Evolutionary conservation across 225 moss, liverwort and hornwort genomes (phyloP).

Genomic region (Marchantia paleacea): DNA sequence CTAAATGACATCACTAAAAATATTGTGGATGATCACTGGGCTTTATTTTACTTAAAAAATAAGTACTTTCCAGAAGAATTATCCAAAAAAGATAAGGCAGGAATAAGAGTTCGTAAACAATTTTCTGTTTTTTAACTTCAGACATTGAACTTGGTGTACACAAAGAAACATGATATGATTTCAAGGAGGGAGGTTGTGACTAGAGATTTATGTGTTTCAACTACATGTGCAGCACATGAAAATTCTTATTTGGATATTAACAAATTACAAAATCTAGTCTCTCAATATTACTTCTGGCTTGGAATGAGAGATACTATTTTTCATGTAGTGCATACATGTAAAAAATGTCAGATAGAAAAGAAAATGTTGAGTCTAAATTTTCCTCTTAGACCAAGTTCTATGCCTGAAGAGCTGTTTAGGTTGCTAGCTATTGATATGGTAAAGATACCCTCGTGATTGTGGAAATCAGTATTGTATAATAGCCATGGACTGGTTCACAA

Average conservation of each 20-base stretch:
- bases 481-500: not conserved
- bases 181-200: not conserved
- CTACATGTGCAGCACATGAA: not conserved
- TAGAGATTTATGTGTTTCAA: not conserved
- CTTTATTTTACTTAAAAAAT: too few species aligned
- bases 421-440: not conserved
- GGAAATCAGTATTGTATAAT: not conserved
- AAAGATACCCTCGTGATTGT: not conserved
- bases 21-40: too few species aligned
- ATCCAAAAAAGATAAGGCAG: not conserved
- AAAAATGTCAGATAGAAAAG: too few species aligned
- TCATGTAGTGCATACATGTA: not conserved
- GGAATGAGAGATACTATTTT: not conserved
- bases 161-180: not conserved
- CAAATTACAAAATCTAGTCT: not conserved
- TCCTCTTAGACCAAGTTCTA: not conserved
- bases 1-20: too few species aligned
- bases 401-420: not conserved
- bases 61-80: not conserved
- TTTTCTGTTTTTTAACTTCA: not conserved
- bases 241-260: not conserved
- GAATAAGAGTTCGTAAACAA: not conserved
- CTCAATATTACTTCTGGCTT: too few species aligned
- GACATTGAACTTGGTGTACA: not conserved
- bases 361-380: not conserved